Conservation (phyloP, 2,329 filamentous ascomycete genomes). For the Lasiodiplodia hormozganensis region DNA sequence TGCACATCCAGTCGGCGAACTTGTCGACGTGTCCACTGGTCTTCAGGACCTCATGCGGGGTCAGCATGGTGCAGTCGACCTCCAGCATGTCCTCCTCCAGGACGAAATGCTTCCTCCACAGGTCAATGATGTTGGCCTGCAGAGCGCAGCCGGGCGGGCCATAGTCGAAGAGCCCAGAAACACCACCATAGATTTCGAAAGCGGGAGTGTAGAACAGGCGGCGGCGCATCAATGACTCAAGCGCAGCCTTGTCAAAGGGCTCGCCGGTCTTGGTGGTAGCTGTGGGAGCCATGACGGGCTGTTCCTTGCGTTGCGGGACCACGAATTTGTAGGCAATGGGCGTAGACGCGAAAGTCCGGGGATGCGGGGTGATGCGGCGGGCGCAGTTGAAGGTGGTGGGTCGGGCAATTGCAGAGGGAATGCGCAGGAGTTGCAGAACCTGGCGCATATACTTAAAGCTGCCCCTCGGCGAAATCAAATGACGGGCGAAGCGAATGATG, state of each 20-base stretch:
- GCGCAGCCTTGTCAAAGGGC: constrained; percentile 79
- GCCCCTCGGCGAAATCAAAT: constrained; percentile 35
- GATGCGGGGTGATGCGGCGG: constrained; percentile 35
- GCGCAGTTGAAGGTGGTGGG: constrained; percentile 33
- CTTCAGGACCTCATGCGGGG: constrained; percentile 91
- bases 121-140: constrained; percentile 85
- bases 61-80: constrained; percentile 92
- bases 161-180: constrained; percentile 91
- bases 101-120: constrained; percentile 92
- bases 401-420: constrained; percentile 35
- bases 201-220: constrained; percentile 86
- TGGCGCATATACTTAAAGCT: constrained; percentile 47
- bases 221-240: constrained; percentile 78
- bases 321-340: constrained; percentile 40
- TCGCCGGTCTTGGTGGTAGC: constrained; percentile 77
- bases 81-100: constrained; percentile 92
- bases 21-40: constrained; percentile 94
- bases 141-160: constrained; percentile 87
- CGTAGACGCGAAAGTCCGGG: constrained; percentile 45
- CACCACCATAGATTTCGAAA: constrained; percentile 93
- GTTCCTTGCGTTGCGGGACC: constrained; percentile 36
- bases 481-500: constrained; percentile 21
- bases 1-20: constrained; percentile 99
- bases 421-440: constrained; percentile 48
- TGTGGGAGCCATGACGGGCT: constrained; percentile 57